Base-by-base conservation (phyloP, 2,329 filamentous ascomycete species). In the Aspergillus sp. region DNA sequence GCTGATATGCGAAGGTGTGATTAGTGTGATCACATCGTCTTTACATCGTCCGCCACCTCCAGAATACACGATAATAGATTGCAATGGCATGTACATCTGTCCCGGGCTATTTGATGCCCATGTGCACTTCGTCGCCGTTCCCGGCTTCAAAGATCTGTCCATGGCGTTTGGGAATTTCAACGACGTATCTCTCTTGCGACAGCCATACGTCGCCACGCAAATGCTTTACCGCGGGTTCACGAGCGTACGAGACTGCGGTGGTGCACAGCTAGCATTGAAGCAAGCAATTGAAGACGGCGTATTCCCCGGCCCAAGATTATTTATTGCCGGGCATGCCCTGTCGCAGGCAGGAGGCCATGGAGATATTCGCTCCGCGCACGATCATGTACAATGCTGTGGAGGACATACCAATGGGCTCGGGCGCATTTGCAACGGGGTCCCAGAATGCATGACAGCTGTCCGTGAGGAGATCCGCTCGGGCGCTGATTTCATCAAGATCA, bases 401-500 rank as follows among this genome's bases (percentile, higher is more conserved):
- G 80, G 81, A 0, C 72, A 75, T 2, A 73, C 74, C 2, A 67
- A 65, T 0, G 67, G 68, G 1, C 65, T 72, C 1, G 81, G 80
- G 1, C 72, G 79, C 7, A 73, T 86, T 1, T 81, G 79, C 47
- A 83, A 87, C 67, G 83, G 85, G 1, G 83, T 85, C 1, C 76
- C 83, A 0, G 81, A 83, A 48, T 87, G 85, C 63, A 74, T 85
- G 45, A 78, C 78, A 19, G 80, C 76, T 7, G 79, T 81, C 0
- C 77, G 85, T 2, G 84, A 86, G 55, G 81, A 87, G 68, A 69
- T 88, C 0, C 77, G 85, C 2, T 77, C 73, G 8, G 85, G 85
- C 2, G 82, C 84, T 0, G 83, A 87, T 66, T 87, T 87, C 65
- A 80, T 88, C 70, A 88, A 88, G 70, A 84, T 88, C 63, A 87